A percentile compares a stretch with the other conserved stretches of the same genome.
Conservation (phyloP, 2,329 filamentous ascomycete genomes). For the Amylocarpus encephaloides region DNA sequence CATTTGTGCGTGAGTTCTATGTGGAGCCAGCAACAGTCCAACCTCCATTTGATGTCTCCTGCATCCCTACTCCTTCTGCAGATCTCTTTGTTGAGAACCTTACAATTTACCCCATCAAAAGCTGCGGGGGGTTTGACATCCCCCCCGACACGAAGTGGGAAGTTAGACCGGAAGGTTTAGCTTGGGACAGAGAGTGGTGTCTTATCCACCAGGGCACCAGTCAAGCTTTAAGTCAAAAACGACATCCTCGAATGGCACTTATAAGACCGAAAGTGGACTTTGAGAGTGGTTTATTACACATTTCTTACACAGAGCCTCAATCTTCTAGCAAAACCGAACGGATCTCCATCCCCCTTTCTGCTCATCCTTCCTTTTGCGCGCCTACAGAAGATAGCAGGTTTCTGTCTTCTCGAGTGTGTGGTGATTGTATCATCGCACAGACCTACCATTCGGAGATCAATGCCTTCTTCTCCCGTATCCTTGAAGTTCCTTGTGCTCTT, state of each 20-base stretch:
- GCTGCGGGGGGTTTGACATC: constrained; percentile 74
- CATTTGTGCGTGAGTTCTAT: constrained; percentile 66
- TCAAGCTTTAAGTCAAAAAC: constrained; percentile 80
- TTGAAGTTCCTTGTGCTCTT: constrained; percentile 75
- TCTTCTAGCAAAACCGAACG: constrained; percentile 28
- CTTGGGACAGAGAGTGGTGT: constrained; percentile 97
- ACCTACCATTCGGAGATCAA: constrained; percentile 64
- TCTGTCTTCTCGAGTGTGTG: constrained; percentile 67
- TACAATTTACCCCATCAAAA: constrained; percentile 87
- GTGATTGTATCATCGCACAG: constrained; percentile 66
- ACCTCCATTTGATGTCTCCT: not conserved
- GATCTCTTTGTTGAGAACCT: constrained; percentile 54
- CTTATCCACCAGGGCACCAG: constrained; percentile 81
- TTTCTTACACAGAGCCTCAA: constrained; percentile 43
- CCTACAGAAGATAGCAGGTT: constrained; percentile 34
- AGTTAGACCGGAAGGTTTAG: constrained; percentile 72
- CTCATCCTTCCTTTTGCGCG: constrained; percentile 53
- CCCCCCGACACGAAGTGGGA: constrained; percentile 63
- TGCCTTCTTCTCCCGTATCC: constrained; percentile 66
- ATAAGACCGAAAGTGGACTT: constrained; percentile 72
- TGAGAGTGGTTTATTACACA: constrained; percentile 53
- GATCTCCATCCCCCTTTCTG: constrained; percentile 57
- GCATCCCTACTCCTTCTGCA: not conserved
- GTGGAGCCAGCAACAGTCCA: constrained; percentile 14
- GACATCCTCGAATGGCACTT: constrained; percentile 80